Percentiles rank a stretch among this genome's conserved stretches.
Evolutionary conservation across 495 filamentous ascomycete genomes (phyloP).

Genomic region (Chaetomium tenue): DNA sequence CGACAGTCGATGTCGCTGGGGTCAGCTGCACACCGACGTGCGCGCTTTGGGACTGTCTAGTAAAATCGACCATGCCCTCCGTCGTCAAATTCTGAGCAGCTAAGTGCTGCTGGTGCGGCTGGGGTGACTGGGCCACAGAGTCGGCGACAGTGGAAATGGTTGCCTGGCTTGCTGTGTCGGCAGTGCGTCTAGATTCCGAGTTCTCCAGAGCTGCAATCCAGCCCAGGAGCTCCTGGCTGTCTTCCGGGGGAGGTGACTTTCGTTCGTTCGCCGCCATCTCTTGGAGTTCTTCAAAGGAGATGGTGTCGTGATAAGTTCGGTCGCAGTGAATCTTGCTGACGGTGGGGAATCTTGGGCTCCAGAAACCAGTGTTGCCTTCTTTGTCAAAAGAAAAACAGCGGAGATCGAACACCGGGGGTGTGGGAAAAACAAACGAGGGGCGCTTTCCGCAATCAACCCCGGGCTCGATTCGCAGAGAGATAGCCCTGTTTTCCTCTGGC

Average conservation of each 20-base stretch:
- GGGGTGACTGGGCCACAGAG: slow-evolving; percentile 11
- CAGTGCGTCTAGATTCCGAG: slow-evolving; percentile 39
- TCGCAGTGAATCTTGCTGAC: slow-evolving; percentile 51
- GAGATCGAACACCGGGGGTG: slow-evolving; percentile 48
- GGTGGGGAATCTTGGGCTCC: slow-evolving; percentile 47
- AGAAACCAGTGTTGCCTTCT: slow-evolving; percentile 44
- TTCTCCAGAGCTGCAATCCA: slow-evolving; percentile 57
- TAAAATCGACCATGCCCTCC: not conserved
- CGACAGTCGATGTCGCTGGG: not conserved
- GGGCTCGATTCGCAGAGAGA: slow-evolving; percentile 33
- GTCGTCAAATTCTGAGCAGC: not conserved
- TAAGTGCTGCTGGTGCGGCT: not conserved
- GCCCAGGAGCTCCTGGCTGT: slow-evolving; percentile 51
- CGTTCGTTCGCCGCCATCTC: slow-evolving; percentile 42
- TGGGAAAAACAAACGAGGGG: slow-evolving; percentile 40
- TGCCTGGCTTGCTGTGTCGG: slow-evolving; percentile 30
- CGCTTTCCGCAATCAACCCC: slow-evolving; percentile 39
- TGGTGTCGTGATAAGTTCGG: slow-evolving; percentile 42
- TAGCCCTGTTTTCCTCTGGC: slow-evolving; percentile 33
- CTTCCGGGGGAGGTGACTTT: slow-evolving; percentile 33
- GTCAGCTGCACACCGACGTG: not conserved
- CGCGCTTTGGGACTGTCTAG: not conserved
- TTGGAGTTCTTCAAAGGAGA: slow-evolving; percentile 47
- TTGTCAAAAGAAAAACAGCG: slow-evolving; percentile 50
- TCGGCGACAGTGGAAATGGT: slow-evolving; percentile 17